Percentiles rank a stretch among this genome's conserved stretches.
Conservation (phyloP, 208 protist genomes). For the Trypanosoma scelopori region DNA sequence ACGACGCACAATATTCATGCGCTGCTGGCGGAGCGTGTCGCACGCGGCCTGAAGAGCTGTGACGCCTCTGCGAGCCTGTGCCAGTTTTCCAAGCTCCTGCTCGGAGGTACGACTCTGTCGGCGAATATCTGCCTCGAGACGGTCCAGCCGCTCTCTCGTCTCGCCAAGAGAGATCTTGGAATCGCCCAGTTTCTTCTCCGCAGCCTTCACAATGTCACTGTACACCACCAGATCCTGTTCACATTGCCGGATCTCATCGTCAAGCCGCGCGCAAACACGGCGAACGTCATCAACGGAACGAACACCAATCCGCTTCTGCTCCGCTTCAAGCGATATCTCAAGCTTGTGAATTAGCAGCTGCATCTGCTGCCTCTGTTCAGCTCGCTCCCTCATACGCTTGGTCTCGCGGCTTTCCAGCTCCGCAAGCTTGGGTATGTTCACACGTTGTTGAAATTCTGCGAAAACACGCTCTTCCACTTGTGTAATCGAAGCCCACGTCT, state of each 20-base stretch:
- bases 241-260: constrained; percentile 58
- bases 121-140: constrained; percentile 66
- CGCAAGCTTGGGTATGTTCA: constrained; percentile 86
- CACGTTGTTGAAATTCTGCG: constrained; percentile 79
- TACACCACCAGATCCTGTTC: constrained; percentile 60
- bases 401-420: constrained; percentile 84
- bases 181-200: constrained; percentile 47
- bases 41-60: constrained; percentile 75
- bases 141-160: constrained; percentile 46
- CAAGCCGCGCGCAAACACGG: constrained; percentile 34
- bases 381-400: constrained; percentile 47
- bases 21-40: constrained; percentile 74
- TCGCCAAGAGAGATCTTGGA: constrained; percentile 36
- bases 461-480: constrained; percentile 88
- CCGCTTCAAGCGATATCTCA: constrained; percentile 72
- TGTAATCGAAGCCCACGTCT: constrained; percentile 53
- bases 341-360: constrained; percentile 74
- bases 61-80: constrained; percentile 59
- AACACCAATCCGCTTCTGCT: constrained; percentile 54
- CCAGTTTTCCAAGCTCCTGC: constrained; percentile 54
- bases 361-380: constrained; percentile 70
- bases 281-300: constrained; percentile 38
- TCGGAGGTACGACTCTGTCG: constrained; percentile 48
- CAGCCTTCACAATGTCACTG: constrained; percentile 47
- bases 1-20: constrained; percentile 71